Base-by-base conservation (phyloP, 192 early-diverging fungal genomes). In the Gamsiella multidivaricata region DNA sequence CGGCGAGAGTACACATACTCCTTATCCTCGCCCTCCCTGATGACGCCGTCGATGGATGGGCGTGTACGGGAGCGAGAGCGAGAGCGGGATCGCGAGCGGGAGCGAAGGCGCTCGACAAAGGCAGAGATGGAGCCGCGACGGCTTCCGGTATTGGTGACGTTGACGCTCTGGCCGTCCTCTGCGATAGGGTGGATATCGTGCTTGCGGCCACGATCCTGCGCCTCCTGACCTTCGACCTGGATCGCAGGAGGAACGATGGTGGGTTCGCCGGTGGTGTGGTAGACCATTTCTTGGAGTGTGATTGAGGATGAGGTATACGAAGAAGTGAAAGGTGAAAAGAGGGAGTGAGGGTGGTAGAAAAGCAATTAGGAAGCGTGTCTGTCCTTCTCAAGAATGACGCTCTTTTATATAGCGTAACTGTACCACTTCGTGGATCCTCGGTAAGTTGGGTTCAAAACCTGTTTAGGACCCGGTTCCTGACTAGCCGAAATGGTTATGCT, bases 31-130 rank as follows among this genome's bases (percentile, higher is more conserved):
- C 32, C 41, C 7, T 45, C 42, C 28, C 45, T 41, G 3, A 5
- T 5, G 42, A 33, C 18, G 14, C 14, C 32, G 3, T 34, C n/a
- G 18, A 28, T 43, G 49, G 33, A 25, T 14, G n/a, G 28, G 20
- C 50, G 34, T n/a, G 3, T 1, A 31, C 12, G 4, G 33, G 46
- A 62, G 15, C 20, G 18, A 55, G 52, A 34, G 29, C n/a, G 23
- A 36, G 68, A 61, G n/a, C 51, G 50, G 42, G 59, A 70, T 25
- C 68, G 68, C 10, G 68, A 61, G 14, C 68, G 68, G 17, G 67
- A 69, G 26, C 47, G 33, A 37, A 70, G 59, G 11, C 68, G 49
- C 7, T 61, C 29, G 51, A 61, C 58, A 41, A 70, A 37, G 42
- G 36, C 51, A 20, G 58, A 17, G 52, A 70, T 61, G 36, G 68